Evolutionary conservation across 2,329 filamentous ascomycete species (phyloP).

Genomic region (Lithohypha guttulata): DNA sequence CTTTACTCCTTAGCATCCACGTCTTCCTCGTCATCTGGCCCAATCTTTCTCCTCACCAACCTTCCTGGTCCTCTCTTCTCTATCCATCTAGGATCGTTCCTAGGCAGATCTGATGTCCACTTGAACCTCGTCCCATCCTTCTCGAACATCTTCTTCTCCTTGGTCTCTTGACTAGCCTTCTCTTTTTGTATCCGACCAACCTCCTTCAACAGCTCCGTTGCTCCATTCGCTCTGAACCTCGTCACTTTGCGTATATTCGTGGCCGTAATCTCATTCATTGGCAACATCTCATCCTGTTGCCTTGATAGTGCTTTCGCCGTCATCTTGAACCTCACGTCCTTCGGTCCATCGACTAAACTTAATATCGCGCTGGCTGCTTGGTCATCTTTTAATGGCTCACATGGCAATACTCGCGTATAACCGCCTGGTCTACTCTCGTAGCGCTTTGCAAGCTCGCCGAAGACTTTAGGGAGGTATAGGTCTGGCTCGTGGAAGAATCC

Average conservation of each 20-base stretch:
- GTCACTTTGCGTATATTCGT: conserved; percentile 79
- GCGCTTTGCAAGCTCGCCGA: conserved; percentile 67
- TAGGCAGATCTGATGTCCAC: conserved; percentile 21
- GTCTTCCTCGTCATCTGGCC: conserved; percentile 13
- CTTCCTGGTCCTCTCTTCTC: conserved; percentile 19
- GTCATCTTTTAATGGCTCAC: conserved; percentile 78
- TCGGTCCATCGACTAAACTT: conserved; percentile 86
- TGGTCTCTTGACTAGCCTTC: conserved; percentile 29
- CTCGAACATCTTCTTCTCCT: conserved; percentile 24
- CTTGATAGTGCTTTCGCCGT: conserved; percentile 74
- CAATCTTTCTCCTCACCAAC: conserved; percentile 16
- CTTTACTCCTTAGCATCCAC: no score
- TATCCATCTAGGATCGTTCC: conserved; percentile 18
- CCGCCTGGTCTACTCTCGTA: conserved; percentile 74
- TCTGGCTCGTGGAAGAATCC: conserved; percentile 63
- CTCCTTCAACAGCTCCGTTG: conserved; percentile 54
- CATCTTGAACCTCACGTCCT: conserved; percentile 89
- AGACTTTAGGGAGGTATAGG: conserved; percentile 63
- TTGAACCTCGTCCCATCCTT: conserved; percentile 18
- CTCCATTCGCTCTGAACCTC: conserved; percentile 56
- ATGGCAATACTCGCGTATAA: conserved; percentile 87
- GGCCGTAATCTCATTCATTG: conserved; percentile 59
- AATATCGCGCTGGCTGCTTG: conserved; percentile 84
- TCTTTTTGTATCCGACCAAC: conserved; percentile 49
- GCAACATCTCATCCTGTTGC: conserved; percentile 40